These are phyloP conservation scores for Linum trigynum DNA, from an alignment of 345 rosid species.

Conservation along the genomic window DNA sequence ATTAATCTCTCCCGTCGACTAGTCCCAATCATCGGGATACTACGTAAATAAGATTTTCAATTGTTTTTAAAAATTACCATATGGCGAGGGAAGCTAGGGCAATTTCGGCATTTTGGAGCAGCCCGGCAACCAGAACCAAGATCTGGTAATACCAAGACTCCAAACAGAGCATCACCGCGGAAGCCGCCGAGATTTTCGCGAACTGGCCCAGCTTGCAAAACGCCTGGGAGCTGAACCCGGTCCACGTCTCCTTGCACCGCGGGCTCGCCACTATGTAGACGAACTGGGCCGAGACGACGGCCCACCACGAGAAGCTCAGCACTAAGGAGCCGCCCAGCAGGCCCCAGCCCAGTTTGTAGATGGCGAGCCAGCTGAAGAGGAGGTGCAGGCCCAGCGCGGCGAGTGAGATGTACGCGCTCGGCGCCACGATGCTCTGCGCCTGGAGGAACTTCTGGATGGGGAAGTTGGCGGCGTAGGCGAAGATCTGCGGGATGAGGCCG, in stretches of 20 bases:
- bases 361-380: conserved; percentile 13
- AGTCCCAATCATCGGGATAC: not conserved
- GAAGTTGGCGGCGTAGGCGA: conserved; percentile 17
- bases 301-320: conserved; percentile 22
- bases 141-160: conserved; percentile 24
- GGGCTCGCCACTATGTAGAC: conserved; percentile 9
- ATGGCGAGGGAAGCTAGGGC: conserved; percentile 20
- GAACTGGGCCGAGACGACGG: conserved; percentile 15
- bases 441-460: conserved; percentile 20
- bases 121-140: conserved; percentile 20
- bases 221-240: conserved; percentile 15
- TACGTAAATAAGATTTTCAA: not conserved
- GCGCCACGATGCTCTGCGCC: conserved; percentile 19
- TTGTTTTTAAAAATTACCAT: conserved; percentile 12
- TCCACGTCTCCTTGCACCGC: conserved; percentile 16
- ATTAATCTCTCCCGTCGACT: not conserved
- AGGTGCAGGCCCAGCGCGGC: conserved; percentile 12
- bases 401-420: conserved; percentile 19
- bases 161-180: conserved; percentile 23
- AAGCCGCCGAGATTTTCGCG: conserved; percentile 20
- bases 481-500: conserved; percentile 23
- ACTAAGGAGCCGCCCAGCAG: conserved; percentile 18
- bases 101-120: conserved; percentile 15
- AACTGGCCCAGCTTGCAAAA: conserved; percentile 16
- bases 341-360: conserved; percentile 16